A percentile compares a stretch with the other conserved stretches of the same genome.
Conservation (phyloP, 139 green algal genomes). For the Chlorella vulgaris region DNA sequence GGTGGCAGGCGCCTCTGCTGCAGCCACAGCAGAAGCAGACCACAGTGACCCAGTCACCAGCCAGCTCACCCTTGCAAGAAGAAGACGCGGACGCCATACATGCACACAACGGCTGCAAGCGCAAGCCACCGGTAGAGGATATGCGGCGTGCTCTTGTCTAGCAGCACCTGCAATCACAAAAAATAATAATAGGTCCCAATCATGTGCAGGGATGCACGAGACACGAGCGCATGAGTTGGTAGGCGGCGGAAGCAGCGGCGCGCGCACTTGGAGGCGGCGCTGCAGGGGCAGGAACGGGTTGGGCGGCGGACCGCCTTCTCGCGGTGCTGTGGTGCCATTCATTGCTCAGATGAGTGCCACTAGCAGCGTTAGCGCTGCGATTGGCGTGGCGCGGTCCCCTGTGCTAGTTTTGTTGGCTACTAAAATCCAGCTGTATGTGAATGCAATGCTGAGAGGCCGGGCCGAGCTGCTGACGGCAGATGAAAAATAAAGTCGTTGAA, state of each 20-base stretch:
- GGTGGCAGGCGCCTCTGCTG: neutral
- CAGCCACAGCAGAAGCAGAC: neutral
- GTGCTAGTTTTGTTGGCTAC: no score
- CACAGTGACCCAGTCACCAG: neutral
- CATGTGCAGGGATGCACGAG: neutral
- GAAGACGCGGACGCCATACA: slow-evolving; percentile 87
- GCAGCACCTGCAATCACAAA: slow-evolving; percentile 58
- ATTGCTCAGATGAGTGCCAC: neutral
- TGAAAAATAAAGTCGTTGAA: no score
- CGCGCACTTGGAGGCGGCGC: slow-evolving; percentile 10
- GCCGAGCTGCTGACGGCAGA: no score
- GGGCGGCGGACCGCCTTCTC: neutral
- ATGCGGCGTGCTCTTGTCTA: slow-evolving; percentile 88
- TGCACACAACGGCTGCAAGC: slow-evolving; percentile 53
- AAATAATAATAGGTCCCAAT: neutral
- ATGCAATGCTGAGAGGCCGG: no score
- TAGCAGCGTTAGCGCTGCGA: neutral
- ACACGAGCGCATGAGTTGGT: no score
- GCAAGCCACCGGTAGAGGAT: slow-evolving; percentile 73
- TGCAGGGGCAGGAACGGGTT: slow-evolving; percentile 14
- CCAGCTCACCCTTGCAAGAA: slow-evolving; percentile 52
- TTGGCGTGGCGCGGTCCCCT: no score
- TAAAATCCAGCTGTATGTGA: no score
- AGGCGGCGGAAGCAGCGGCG: neutral
- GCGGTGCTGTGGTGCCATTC: neutral